Conservation (phyloP, 306 rosid species). For the Heteromeles arbutifolia region DNA sequence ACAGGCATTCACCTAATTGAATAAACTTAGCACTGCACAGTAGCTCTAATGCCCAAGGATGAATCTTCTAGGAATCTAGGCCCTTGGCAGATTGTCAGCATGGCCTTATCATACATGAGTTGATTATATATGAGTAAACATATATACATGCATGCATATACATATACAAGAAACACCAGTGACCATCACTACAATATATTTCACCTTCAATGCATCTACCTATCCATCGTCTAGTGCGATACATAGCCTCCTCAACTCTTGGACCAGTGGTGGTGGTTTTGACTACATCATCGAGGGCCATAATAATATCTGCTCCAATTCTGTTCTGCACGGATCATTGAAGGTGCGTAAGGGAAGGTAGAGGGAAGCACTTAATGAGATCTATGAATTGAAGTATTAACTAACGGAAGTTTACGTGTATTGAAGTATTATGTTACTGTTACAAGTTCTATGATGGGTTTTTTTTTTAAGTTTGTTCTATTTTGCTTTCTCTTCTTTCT, state of each 20-base stretch:
- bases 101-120: not conserved
- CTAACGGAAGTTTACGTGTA: not conserved
- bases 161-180: not conserved
- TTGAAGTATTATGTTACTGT: not conserved
- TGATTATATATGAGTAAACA: not conserved
- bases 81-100: too few species aligned
- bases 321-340: constrained; percentile 56
- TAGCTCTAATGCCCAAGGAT: not conserved
- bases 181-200: not conserved
- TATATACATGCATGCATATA: not conserved
- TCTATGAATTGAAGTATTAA: not conserved
- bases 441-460: not conserved
- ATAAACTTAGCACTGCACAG: not conserved
- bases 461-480: not conserved
- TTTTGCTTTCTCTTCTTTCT: not conserved
- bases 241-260: constrained; percentile 92
- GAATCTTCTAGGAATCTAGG: constrained; percentile 2
- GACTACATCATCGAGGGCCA: constrained; percentile 99
- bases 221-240: constrained; percentile 92
- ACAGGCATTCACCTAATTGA: not conserved
- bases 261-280: constrained; percentile 95
- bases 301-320: constrained; percentile 95
- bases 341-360: constrained; percentile 5
- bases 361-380: not conserved
- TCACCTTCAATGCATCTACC: constrained; percentile 91